Evolutionary conservation across 2,329 filamentous ascomycete genomes (phyloP).

Genomic region (Aureobasidium sp.): DNA sequence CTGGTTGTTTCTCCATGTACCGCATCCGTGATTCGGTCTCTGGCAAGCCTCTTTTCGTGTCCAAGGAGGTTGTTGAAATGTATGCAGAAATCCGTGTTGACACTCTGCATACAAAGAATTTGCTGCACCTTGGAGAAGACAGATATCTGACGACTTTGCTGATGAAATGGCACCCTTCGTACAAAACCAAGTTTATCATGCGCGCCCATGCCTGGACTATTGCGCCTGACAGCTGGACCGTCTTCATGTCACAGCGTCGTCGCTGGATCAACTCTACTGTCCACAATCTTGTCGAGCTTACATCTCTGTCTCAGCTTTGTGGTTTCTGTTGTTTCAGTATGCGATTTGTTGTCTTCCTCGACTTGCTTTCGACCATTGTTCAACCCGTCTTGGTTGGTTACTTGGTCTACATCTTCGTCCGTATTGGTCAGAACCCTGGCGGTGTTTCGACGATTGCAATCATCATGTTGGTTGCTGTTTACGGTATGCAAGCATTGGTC

Average conservation of each 20-base stretch:
- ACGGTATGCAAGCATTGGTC: slow-evolving; percentile 92
- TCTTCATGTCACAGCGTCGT: slow-evolving; percentile 96
- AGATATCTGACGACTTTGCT: slow-evolving; percentile 92
- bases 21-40: slow-evolving; percentile 89
- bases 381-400: slow-evolving; percentile 89
- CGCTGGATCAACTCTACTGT: slow-evolving; percentile 99
- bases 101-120: slow-evolving; percentile 97
- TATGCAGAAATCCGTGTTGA: slow-evolving; percentile 94
- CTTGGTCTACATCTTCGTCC: slow-evolving; percentile 79
- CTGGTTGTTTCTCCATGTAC: slow-evolving; percentile 99
- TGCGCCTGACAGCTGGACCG: slow-evolving; percentile 84
- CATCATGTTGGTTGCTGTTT: slow-evolving; percentile 87
- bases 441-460: slow-evolving; percentile 79
- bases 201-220: slow-evolving; percentile 93
- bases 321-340: slow-evolving; percentile 99
- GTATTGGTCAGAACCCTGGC: slow-evolving; percentile 54
- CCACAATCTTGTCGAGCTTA: slow-evolving; percentile 93
- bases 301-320: slow-evolving; percentile 87
- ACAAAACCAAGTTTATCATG: slow-evolving; percentile 98
- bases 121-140: slow-evolving; percentile 94
- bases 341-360: slow-evolving; percentile 94
- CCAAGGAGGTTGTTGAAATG: slow-evolving; percentile 77
- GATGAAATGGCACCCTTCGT: slow-evolving; percentile 83
- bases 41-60: slow-evolving; percentile 94
- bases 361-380: slow-evolving; percentile 83